Conservation (phyloP, 148 eudicot species). For the Nyssa sinensis region DNA sequence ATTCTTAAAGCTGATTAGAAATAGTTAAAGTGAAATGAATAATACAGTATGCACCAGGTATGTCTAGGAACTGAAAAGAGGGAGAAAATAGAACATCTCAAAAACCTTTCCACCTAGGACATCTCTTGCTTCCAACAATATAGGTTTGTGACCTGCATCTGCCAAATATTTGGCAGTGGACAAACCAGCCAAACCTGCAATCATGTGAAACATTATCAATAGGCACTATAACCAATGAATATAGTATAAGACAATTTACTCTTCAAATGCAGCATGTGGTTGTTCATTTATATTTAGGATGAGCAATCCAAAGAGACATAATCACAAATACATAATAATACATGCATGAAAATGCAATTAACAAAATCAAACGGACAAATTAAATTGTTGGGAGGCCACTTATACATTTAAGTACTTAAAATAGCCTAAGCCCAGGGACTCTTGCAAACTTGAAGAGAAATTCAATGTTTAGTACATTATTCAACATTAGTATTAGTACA, state of each 20-base stretch:
- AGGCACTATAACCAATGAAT: neutral
- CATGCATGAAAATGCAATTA: too few relatives aligned
- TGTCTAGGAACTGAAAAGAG: neutral
- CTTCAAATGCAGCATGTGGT: neutral
- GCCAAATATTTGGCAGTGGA: constrained; percentile 96
- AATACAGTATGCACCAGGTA: constrained; percentile 9
- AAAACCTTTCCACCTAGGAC: constrained; percentile 98
- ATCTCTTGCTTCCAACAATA: constrained; percentile 89
- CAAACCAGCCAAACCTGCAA: constrained; percentile 94
- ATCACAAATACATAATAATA: neutral
- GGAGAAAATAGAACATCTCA: constrained; percentile 14
- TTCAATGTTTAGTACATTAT: too few relatives aligned
- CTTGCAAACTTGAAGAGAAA: too few relatives aligned
- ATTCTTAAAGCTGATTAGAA: neutral
- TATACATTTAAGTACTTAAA: too few relatives aligned
- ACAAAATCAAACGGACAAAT: too few relatives aligned
- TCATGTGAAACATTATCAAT: constrained; percentile 8
- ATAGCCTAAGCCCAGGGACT: too few relatives aligned
- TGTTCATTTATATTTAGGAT: neutral
- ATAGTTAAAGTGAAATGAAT: neutral
- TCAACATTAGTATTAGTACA: too few relatives aligned
- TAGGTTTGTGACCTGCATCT: constrained; percentile 96
- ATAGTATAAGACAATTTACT: neutral
- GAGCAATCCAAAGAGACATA: neutral
- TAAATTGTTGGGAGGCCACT: too few relatives aligned